Percentiles rank a stretch among this genome's conserved stretches.
Evolutionary conservation across 441 rosid species (phyloP).

Genomic region (California macrophylla): DNA sequence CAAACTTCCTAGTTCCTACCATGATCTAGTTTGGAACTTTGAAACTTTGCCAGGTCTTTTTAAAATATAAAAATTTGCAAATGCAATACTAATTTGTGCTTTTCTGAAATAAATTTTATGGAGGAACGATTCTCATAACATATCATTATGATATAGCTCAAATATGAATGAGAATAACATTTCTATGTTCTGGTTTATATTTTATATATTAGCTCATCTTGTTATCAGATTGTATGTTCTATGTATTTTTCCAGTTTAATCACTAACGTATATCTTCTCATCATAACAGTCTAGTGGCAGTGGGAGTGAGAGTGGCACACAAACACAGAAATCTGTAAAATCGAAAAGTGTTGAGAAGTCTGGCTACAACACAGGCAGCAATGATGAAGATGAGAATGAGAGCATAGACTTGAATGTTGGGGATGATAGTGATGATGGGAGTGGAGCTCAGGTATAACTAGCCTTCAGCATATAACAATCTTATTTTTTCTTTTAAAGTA

Average conservation of each 20-base stretch:
- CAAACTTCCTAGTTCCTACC: conserved; percentile 4
- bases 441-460: conserved; percentile 47
- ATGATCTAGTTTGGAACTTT: not conserved
- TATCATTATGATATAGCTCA: not conserved
- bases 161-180: not conserved
- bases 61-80: not conserved
- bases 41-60: not conserved
- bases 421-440: conserved; percentile 51
- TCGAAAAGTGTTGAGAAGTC: conserved; percentile 32
- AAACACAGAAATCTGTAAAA: conserved; percentile 29
- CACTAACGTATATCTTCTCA: conserved; percentile 19
- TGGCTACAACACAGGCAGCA: conserved; percentile 34
- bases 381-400: conserved; percentile 33
- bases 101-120: not conserved
- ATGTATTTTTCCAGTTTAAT: conserved; percentile 8
- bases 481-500: not conserved
- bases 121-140: not conserved
- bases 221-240: conserved; percentile 9
- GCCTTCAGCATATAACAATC: not conserved
- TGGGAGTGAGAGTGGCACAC: conserved; percentile 55
- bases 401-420: conserved; percentile 29
- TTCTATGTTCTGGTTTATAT: not conserved
- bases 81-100: not conserved
- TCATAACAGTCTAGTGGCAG: conserved; percentile 42
- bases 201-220: conserved; percentile 6